Base-by-base conservation (phyloP, 495 filamentous ascomycete genomes). In the Pyrenopolyporus hunteri region DNA sequence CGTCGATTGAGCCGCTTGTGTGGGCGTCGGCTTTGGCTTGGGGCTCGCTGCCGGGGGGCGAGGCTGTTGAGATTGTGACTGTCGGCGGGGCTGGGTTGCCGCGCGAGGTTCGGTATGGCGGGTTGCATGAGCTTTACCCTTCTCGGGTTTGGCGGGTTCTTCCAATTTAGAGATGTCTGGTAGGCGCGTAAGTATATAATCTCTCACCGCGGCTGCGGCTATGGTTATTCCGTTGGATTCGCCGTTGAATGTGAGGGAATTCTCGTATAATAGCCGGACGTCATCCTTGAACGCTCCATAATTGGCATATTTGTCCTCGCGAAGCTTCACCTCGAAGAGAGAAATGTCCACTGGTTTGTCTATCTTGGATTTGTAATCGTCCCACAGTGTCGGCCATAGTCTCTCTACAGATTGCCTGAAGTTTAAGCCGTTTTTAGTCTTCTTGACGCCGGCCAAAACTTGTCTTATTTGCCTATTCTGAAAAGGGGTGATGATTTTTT, bases 241-340 rank as follows among this genome's bases (percentile, higher is more conserved):
- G 6, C 93, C 92, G 70, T 98, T 98, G 82, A 97, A 98, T 1
- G 74, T 70, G 6, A 86, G 56, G 0, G 88, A 82, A 70, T 98
- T 98, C 39, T 84, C 63, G 35, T 92, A 81, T 68, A 98, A 85
- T 32, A 87, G 80, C 37, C 85, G 71, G 23, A 97, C 80, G 64
- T 98, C 95, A 11, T 78, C 74, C 29, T 86, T 78, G 65, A 93
- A 84, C 11, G 80, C 86, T 36, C 87, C 81, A 68, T 97, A 98
- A 42, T 80, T 70, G 14, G 71, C 59, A 65, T 93, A 89, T 35
- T 83, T 73, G 19, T 69, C 63, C n/a, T 77, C 77, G 63, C 88
- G 91, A 4, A 98, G 74, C 59, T 90, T 92, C 31, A 70, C 75
- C 63, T 98, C 94, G 69, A 98, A 90, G 1, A 85, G 88, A 40